Base-by-base conservation (phyloP, 768 basidiomycete genomes). In the Boletus sp. region DNA sequence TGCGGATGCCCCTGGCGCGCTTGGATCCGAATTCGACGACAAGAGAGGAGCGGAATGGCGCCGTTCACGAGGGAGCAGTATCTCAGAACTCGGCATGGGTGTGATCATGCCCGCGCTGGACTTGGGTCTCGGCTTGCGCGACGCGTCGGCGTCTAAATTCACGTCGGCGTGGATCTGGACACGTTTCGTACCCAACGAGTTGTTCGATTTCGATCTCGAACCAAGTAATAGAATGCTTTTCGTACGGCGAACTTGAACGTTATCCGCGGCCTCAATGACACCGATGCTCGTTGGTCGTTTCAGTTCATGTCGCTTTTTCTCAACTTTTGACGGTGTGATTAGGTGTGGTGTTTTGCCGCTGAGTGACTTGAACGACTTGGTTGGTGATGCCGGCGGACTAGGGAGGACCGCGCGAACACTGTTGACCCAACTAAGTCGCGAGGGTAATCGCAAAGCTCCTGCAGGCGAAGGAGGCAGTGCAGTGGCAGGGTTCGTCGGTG, bases 171-270 rank as follows among this genome's bases (percentile, higher is more conserved):
- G 69, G 18, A 71, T 71, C 52, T 71, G 69, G 28, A 71, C 71
- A 0, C 69, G 69, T 37, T 71, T 71, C 14, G 49, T 55, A 4
- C 55, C 62, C 10, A 69, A 55, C 3, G 65, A 70, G 24, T 17
- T 36, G 29, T 42, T 58, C 28, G 65, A 61, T 54, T 71, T 69
- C 4, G 68, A 66, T 52, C 58, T 54, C 35, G 71, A 62, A 12
- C 67, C 64, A 1, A 71, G 64, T n/a, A 73, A n/a, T 0, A 73
- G 18, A 1, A 73, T 71, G 50, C 70, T 71, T 39, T 71, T 71
- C 30, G 71, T 71, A 17, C 67, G 61, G 29, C 65, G 65, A n/a
- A 65, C 64, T 10, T 64, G 61, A 1, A 46, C 49, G 12, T 63
- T 58, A 29, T 67, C 69, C 18, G 69, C 65, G 42, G 69, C 71